A percentile compares a stretch with the other conserved stretches of the same genome.
Evolutionary conservation across 2,329 filamentous ascomycete genomes (phyloP).

Genomic region (Microsporum audouinii): DNA sequence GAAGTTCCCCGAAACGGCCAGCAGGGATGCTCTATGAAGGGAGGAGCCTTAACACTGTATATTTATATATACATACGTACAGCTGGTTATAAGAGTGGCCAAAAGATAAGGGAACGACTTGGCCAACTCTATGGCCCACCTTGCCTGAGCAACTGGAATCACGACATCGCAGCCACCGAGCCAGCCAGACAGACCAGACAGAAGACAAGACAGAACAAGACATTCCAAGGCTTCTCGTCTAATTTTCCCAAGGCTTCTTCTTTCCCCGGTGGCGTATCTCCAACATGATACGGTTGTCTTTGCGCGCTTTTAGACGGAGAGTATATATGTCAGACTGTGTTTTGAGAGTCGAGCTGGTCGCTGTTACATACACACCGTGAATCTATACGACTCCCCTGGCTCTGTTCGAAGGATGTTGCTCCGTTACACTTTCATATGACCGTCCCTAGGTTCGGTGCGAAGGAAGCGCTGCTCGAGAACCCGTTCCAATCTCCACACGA

Average conservation of each 20-base stretch:
- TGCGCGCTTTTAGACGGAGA: background rate
- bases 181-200: background rate
- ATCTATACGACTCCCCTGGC: background rate
- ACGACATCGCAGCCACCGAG: constrained; percentile 1
- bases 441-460: too few relatives aligned
- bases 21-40: background rate
- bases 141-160: background rate
- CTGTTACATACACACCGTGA: background rate
- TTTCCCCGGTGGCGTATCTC: background rate
- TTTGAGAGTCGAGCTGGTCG: background rate
- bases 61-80: too few relatives aligned
- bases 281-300: background rate
- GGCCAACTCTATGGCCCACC: constrained; percentile 2
- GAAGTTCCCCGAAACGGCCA: too few relatives aligned
- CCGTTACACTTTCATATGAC: too few relatives aligned
- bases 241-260: background rate
- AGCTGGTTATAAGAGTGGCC: background rate
- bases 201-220: background rate
- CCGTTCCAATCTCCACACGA: too few relatives aligned
- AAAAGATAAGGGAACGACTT: background rate
- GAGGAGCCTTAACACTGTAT: too few relatives aligned
- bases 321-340: background rate
- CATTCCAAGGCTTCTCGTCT: background rate
- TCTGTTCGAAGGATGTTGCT: background rate
- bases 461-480: too few relatives aligned